Percentiles rank a stretch among this genome's conserved stretches.
These are phyloP conservation scores for Mycena vitilis DNA, from an alignment of 768 basidiomycete species.

Conservation along the genomic window DNA sequence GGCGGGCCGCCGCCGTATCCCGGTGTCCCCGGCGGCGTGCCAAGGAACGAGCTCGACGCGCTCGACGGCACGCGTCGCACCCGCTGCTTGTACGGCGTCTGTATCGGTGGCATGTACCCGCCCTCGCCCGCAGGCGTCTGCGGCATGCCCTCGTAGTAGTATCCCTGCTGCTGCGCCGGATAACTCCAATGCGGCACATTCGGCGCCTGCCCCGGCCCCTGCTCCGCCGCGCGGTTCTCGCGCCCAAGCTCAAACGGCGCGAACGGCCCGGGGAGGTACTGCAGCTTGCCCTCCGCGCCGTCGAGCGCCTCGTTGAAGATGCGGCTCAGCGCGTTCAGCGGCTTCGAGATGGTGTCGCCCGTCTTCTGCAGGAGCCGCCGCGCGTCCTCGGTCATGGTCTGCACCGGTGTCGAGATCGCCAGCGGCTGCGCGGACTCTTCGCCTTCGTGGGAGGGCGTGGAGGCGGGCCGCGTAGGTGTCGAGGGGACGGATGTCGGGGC, in stretches of 20 bases:
- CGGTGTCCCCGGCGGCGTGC: conserved; percentile 49
- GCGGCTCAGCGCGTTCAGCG: conserved; percentile 87
- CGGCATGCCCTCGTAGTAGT: conserved; percentile 45
- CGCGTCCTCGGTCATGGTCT: conserved; percentile 76
- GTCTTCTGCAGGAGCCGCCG: conserved; percentile 88
- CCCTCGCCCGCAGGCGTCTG: conserved; percentile 54
- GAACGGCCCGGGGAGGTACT: conserved; percentile 76
- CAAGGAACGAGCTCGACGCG: conserved; percentile 30
- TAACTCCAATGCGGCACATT: conserved; percentile 54
- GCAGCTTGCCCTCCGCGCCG: conserved; percentile 71
- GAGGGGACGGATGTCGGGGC: conserved; percentile 41
- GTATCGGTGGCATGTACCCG: conserved; percentile 52
- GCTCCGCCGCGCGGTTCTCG: conserved; percentile 51
- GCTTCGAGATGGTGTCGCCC: conserved; percentile 90
- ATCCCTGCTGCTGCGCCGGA: conserved; percentile 46
- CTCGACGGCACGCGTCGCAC: conserved; percentile 62
- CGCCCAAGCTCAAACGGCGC: conserved; percentile 73
- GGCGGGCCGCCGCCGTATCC: conserved; percentile 42
- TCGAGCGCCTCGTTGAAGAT: conserved; percentile 90
- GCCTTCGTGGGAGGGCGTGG: conserved; percentile 69
- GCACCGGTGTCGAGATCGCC: conserved; percentile 67
- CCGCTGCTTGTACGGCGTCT: conserved; percentile 83
- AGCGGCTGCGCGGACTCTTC: conserved; percentile 92
- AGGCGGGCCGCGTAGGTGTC: conserved; percentile 48
- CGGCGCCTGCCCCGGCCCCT: conserved; percentile 36